Evolutionary conservation across 139 green algal species (phyloP).

Genomic region (Asterochloris erici): DNA sequence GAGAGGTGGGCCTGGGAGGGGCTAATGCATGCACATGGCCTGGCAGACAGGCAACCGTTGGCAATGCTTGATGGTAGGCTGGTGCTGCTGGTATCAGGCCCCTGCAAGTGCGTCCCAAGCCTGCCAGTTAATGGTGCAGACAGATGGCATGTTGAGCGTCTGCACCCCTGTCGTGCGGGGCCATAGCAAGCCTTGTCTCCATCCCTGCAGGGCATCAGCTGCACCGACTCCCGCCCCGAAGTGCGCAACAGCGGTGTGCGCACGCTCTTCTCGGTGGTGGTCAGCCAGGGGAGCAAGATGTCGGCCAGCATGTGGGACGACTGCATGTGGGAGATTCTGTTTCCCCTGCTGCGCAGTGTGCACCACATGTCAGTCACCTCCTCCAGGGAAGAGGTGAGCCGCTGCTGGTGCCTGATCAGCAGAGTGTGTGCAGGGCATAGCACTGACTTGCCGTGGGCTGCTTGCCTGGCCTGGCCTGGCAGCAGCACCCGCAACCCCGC

Average conservation of each 20-base stretch:
- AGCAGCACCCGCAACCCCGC: too few relatives aligned
- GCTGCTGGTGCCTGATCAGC: neutral
- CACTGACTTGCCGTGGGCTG: neutral
- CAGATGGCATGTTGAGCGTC: too few relatives aligned
- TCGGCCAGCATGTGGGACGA: slow-evolving; percentile 56
- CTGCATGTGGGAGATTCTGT: slow-evolving; percentile 75
- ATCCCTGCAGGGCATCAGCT: slow-evolving; percentile 18
- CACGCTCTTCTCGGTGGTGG: slow-evolving; percentile 81
- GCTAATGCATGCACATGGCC: too few relatives aligned
- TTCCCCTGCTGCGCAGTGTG: slow-evolving; percentile 73
- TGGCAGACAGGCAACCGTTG: too few relatives aligned
- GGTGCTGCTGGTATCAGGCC: too few relatives aligned
- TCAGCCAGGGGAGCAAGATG: slow-evolving; percentile 62
- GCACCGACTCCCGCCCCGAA: slow-evolving; percentile 52
- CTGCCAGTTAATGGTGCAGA: too few relatives aligned
- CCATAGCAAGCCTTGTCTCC: too few relatives aligned
- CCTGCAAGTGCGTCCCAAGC: too few relatives aligned
- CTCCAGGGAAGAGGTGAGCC: slow-evolving; percentile 44
- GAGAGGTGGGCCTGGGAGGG: too few relatives aligned
- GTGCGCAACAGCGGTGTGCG: slow-evolving; percentile 81
- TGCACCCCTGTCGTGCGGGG: too few relatives aligned
- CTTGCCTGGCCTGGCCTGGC: neutral
- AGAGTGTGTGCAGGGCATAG: neutral
- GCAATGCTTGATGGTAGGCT: too few relatives aligned
- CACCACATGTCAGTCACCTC: slow-evolving; percentile 61